Evolutionary conservation across 306 rosid species (phyloP).

Genomic region (Quercus gilva): DNA sequence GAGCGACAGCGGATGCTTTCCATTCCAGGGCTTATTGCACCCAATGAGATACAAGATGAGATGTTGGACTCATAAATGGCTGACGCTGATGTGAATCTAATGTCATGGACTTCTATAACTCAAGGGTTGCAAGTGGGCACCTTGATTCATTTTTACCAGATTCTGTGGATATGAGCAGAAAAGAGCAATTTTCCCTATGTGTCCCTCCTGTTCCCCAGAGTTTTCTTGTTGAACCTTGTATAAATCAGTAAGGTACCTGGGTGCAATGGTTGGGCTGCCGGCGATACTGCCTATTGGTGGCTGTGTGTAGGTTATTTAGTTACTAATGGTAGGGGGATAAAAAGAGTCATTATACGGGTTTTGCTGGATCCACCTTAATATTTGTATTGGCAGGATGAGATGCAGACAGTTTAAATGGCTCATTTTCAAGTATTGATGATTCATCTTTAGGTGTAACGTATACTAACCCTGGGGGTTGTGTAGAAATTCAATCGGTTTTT

Average conservation of each 20-base stretch:
- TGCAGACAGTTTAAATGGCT: slow-evolving; percentile 43
- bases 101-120: slow-evolving; percentile 35
- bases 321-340: slow-evolving; percentile 61
- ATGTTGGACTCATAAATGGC: slow-evolving; percentile 80
- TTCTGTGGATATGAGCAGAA: slow-evolving; percentile 34
- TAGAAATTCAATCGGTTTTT: slow-evolving; percentile 50
- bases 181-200: slow-evolving; percentile 37
- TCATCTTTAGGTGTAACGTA: slow-evolving; percentile 54
- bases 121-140: slow-evolving; percentile 33
- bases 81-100: slow-evolving; percentile 23
- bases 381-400: slow-evolving; percentile 32
- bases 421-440: slow-evolving; percentile 43
- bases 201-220: slow-evolving; percentile 40
- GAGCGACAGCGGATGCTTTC: slow-evolving; percentile 95
- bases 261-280: slow-evolving; percentile 41
- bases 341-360: slow-evolving; percentile 49
- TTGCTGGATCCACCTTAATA: slow-evolving; percentile 40
- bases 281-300: slow-evolving; percentile 44
- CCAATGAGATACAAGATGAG: slow-evolving; percentile 94
- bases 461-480: slow-evolving; percentile 73
- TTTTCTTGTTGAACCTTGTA: slow-evolving; percentile 46
- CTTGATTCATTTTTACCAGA: slow-evolving; percentile 35
- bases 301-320: slow-evolving; percentile 75
- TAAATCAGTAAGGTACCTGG: slow-evolving; percentile 36
- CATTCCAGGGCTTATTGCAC: slow-evolving; percentile 97